Evolutionary conservation across 352 stramenopile genomes (phyloP), one percentile per base, ranked within the genome.

Genomic region (Pythium aristosporum): DNA sequence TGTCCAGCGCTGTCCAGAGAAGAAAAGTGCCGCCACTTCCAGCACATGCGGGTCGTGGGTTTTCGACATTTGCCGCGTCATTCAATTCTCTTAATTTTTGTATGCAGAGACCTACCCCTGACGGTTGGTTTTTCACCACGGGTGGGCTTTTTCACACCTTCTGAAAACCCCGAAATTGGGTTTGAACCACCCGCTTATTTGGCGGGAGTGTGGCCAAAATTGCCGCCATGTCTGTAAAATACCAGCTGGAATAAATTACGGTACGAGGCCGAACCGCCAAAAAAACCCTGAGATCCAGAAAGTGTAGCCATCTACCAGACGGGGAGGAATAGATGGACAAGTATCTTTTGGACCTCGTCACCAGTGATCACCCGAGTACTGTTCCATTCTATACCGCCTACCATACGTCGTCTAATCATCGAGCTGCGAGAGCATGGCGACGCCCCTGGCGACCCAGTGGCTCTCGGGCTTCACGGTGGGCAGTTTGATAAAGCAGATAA

Each of bases 371-470:
- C 44, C n/a, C n/a, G n/a, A 30, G n/a, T 12, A 51, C n/a, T 51
- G 1, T 12, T 30, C 10, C 15, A 20, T 4, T 5, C 16, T 39
- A 46, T 46, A 46, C 5, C 5, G 8, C 13, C 16, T 21, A n/a
- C 7, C 5, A 13, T 18, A 18, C 13, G 39, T 46, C 43, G 41
- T 59, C 48, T 82, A 97, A 46, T 96, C 89, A 63, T 97, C 89
- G 23, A 97, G 72, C 68, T 94, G 83, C 25, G 88, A 90, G 47
- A 98, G 77, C 89, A 98, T 97, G 34, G 94, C 92, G 44, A 98
- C 94, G 39, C 94, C 94, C 21, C 92, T 79, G 56, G 92, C 78
- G 44, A 98, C 92, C 94, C 94, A 98, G 71, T 98, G 91, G n/a
- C 75, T 64, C 55, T 96, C 78, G 0, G 71, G 70, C 47, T 89